Evolutionary conservation across 1,284 basidiomycete genomes (phyloP).

Genomic region (Ustilago lituana): DNA sequence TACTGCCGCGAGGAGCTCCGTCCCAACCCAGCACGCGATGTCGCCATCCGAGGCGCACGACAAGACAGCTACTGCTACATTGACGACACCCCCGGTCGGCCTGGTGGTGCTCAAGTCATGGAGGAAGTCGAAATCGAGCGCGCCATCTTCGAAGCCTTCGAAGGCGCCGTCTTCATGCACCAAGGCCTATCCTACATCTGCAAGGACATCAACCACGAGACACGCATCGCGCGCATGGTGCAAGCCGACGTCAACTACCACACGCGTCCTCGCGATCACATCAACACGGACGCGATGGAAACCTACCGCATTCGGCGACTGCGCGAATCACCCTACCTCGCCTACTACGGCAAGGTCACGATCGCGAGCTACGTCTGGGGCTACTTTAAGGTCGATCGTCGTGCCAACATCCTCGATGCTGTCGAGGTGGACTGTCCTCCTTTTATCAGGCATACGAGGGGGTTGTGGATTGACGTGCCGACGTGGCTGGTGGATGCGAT

Average conservation of each 20-base stretch:
- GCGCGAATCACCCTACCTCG: slow-evolving; percentile 72
- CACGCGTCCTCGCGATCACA: slow-evolving; percentile 73
- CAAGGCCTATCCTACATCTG: slow-evolving; percentile 72
- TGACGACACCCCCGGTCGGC: slow-evolving; percentile 72
- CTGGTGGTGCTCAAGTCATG: slow-evolving; percentile 72
- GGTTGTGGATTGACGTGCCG: slow-evolving; percentile 87
- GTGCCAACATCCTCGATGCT: slow-evolving; percentile 76
- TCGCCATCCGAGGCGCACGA: slow-evolving; percentile 80
- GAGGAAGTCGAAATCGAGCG: slow-evolving; percentile 88
- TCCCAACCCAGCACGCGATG: slow-evolving; percentile 76
- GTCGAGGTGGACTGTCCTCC: slow-evolving; percentile 83
- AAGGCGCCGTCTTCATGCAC: slow-evolving; percentile 70
- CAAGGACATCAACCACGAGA: slow-evolving; percentile 82
- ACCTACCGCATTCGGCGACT: slow-evolving; percentile 81
- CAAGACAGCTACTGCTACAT: slow-evolving; percentile 83
- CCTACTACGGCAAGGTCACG: slow-evolving; percentile 79
- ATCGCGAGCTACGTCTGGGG: slow-evolving; percentile 79
- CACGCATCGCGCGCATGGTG: slow-evolving; percentile 77
- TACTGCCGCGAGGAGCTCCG: slow-evolving; percentile 80
- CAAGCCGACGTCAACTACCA: slow-evolving; percentile 83
- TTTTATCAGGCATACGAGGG: slow-evolving; percentile 79
- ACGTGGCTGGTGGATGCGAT: slow-evolving; percentile 72
- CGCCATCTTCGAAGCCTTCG: slow-evolving; percentile 81
- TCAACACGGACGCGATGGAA: slow-evolving; percentile 80
- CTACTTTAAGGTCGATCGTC: slow-evolving; percentile 64